These are phyloP conservation scores for Leptomonas seymouri DNA, from an alignment of 208 protist genomes.

Conservation along the genomic window DNA sequence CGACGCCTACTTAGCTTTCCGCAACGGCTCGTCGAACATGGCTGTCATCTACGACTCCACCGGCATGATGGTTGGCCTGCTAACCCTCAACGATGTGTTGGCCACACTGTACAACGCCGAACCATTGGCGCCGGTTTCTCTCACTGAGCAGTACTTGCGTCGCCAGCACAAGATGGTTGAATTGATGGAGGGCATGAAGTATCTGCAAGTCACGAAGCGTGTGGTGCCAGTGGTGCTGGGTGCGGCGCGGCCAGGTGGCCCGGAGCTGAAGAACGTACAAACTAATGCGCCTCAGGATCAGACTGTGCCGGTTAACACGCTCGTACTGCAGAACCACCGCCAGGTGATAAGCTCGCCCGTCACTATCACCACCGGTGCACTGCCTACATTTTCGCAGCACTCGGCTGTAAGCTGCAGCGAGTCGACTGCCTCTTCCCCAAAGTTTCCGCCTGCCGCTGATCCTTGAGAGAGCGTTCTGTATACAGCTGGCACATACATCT, in stretches of 20 bases:
- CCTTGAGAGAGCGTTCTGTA: not conserved
- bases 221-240: slow-evolving; percentile 19
- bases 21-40: slow-evolving; percentile 59
- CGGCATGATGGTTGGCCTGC: slow-evolving; percentile 57
- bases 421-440: not conserved
- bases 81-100: slow-evolving; percentile 74
- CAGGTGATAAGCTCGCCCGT: not conserved
- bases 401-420: not conserved
- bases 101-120: slow-evolving; percentile 54
- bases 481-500: too few relatives aligned
- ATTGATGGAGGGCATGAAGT: slow-evolving; percentile 52
- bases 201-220: slow-evolving; percentile 37
- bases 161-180: slow-evolving; percentile 55
- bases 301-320: not conserved
- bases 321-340: slow-evolving; percentile 4
- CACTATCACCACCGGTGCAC: not conserved
- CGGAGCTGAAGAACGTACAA: slow-evolving; percentile 3
- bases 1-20: slow-evolving; percentile 71
- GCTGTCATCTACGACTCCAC: slow-evolving; percentile 60
- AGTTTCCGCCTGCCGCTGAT: not conserved
- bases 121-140: slow-evolving; percentile 15
- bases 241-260: not conserved
- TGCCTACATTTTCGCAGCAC: not conserved
- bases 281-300: slow-evolving; percentile 11
- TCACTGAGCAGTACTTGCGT: slow-evolving; percentile 26